Base-by-base conservation (phyloP, 1,284 basidiomycete species). In the Meira miltonrushii region DNA sequence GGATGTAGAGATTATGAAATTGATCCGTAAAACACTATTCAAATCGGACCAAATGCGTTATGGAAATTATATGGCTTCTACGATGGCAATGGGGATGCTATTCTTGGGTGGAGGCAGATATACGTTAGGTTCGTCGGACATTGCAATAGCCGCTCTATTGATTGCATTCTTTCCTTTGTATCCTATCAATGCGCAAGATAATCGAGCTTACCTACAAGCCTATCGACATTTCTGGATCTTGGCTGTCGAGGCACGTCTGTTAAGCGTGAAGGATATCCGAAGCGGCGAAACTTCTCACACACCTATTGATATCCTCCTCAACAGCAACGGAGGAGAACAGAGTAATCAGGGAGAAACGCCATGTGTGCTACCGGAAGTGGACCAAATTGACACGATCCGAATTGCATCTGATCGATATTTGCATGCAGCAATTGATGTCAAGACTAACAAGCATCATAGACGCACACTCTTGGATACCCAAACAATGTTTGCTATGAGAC, bases 191-290 rank as follows among this genome's bases (percentile, higher is more conserved):
- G 85, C 90, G 13, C 85, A 85, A 8, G 93, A 98, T 72, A 95
- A 95, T 80, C 88, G 88, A 61, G 86, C 88, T 41, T 94, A 92
- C 73, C 83, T 96, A 3, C 95, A 97, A 78, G 91, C 92, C 0
- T 85, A 93, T 64, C 85, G 95, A 3, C 94, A 98, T 79, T 80
- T 99, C 28, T 98, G 95, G 95, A 89, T 89, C 1, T 82, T 98
- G 39, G 95, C 95, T 0, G 87, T 90, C 13, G 93, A 98, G 72
- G 93, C 95, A 2, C 82, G 95, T 48, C 93, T 93, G 75, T 82
- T 98, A 11, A 85, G 93, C 39, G 90, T 91, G 0, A 85, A 89
- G 19, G 74, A 68, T 48, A 60, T 77, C 44, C 64, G 67, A 54
- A 66, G 61, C 3, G 62, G 63, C 46, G 65, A 75, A 55, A 57